Conservation (phyloP, 306 rosid species). For the Quercus parvula region DNA sequence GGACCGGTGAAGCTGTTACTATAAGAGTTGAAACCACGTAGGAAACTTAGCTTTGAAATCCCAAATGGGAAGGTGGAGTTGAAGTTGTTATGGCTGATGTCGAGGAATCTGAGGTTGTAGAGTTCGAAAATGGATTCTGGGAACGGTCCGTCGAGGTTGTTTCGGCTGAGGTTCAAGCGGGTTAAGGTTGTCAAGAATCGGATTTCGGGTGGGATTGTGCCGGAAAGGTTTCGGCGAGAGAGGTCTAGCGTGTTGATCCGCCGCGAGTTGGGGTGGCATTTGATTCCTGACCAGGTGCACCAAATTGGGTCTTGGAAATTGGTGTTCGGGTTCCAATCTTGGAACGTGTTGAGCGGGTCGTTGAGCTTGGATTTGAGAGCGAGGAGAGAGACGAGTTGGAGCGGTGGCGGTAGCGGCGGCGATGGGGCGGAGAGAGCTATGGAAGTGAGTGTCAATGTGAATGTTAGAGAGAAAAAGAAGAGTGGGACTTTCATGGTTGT, state of each 20-base stretch:
- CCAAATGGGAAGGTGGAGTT: constrained; percentile 80
- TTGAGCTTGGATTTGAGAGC: constrained; percentile 61
- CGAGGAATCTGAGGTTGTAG: constrained; percentile 50
- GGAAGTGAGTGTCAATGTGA: constrained; percentile 34
- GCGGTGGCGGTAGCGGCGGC: constrained; percentile 25
- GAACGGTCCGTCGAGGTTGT: constrained; percentile 56
- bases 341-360: constrained; percentile 64
- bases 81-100: constrained; percentile 72
- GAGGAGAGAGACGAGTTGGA: constrained; percentile 60
- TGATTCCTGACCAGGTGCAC: constrained; percentile 90
- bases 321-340: constrained; percentile 65
- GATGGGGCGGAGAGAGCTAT: constrained; percentile 32
- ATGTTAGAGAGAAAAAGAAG: constrained; percentile 33
- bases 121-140: constrained; percentile 62
- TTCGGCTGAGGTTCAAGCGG: constrained; percentile 74
- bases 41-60: constrained; percentile 69
- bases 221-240: constrained; percentile 80
- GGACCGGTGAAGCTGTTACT: constrained; percentile 84
- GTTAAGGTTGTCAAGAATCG: constrained; percentile 44
- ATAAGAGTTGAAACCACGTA: constrained; percentile 66
- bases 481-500: constrained; percentile 65
- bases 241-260: constrained; percentile 62
- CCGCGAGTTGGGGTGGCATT: constrained; percentile 58
- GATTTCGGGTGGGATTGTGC: constrained; percentile 60
- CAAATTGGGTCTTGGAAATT: constrained; percentile 48